Conservation (phyloP, 306 rosid genomes). For the Adenanthera pavonina region DNA sequence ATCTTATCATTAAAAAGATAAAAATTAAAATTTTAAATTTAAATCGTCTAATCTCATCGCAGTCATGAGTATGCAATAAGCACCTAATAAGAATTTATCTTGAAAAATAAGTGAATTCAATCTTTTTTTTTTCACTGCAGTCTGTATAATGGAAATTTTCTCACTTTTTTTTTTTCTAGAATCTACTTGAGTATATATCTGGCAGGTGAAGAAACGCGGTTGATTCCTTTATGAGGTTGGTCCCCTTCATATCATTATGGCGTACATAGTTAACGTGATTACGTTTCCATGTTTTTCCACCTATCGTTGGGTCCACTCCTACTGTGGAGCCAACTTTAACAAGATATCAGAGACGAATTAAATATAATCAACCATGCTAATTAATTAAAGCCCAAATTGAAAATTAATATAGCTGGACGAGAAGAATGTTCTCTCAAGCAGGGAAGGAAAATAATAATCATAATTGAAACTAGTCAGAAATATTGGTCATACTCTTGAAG, state of each 20-base stretch:
- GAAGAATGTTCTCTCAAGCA: slow-evolving; percentile 29
- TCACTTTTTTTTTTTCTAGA: not conserved
- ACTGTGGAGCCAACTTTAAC: not conserved
- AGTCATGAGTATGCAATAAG: too few relatives aligned
- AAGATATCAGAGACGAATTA: too few relatives aligned
- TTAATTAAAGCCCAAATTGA: not conserved
- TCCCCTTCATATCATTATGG: not conserved
- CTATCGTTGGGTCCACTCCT: not conserved
- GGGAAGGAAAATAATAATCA: slow-evolving; percentile 3
- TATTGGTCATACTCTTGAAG: slow-evolving; percentile 68
- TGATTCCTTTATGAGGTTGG: not conserved
- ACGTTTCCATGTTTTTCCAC: not conserved
- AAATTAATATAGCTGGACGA: slow-evolving; percentile 32
- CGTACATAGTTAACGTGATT: not conserved
- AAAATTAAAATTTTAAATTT: too few relatives aligned
- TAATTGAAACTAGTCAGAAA: slow-evolving; percentile 20
- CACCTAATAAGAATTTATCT: too few relatives aligned
- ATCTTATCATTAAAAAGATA: too few relatives aligned
- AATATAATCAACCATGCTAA: not conserved
- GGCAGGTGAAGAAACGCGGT: not conserved
- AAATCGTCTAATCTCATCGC: too few relatives aligned
- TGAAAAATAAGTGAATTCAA: too few relatives aligned
- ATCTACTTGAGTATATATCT: not conserved
- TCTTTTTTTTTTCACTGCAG: too few relatives aligned
- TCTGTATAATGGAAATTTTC: not conserved